Evolutionary conservation across 75 land plant species (phyloP).

Genomic region (Selaginella tamariscina): DNA sequence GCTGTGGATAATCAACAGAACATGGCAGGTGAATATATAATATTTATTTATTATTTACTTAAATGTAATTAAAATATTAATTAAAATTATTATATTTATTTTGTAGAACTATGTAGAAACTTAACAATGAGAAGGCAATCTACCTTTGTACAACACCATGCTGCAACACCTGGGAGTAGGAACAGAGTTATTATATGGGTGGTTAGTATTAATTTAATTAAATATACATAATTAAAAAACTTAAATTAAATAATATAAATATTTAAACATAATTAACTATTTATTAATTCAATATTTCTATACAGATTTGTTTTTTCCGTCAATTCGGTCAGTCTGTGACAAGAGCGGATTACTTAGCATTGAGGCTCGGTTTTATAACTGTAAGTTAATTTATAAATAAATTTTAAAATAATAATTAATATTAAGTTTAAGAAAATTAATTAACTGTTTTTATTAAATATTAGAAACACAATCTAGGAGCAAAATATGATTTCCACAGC

Average conservation of each 20-base stretch:
- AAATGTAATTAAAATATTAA: too few species aligned
- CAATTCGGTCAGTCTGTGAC: constrained; percentile 53
- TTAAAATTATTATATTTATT: too few species aligned
- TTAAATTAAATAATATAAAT: too few species aligned
- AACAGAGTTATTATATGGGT: not conserved
- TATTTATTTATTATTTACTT: too few species aligned
- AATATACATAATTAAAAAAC: too few species aligned
- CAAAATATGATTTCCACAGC: constrained; percentile 8
- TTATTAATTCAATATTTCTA: too few species aligned
- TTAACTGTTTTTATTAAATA: too few species aligned
- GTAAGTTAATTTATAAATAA: constrained; percentile 32
- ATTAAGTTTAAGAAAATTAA: too few species aligned
- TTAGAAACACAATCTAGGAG: not conserved
- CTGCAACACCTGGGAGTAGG: not conserved
- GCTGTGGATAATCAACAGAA: not conserved
- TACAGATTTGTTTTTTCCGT: constrained; percentile 69
- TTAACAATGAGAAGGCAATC: constrained; percentile 11
- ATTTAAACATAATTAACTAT: too few species aligned
- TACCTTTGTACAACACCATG: not conserved
- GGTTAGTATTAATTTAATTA: too few species aligned
- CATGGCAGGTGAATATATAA: not conserved
- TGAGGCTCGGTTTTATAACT: constrained; percentile 63
- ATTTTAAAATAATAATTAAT: too few species aligned
- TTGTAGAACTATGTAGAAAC: not conserved
- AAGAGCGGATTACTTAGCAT: constrained; percentile 62